Conservation (phyloP, 345 rosid genomes). For the Brassica carinata region DNA sequence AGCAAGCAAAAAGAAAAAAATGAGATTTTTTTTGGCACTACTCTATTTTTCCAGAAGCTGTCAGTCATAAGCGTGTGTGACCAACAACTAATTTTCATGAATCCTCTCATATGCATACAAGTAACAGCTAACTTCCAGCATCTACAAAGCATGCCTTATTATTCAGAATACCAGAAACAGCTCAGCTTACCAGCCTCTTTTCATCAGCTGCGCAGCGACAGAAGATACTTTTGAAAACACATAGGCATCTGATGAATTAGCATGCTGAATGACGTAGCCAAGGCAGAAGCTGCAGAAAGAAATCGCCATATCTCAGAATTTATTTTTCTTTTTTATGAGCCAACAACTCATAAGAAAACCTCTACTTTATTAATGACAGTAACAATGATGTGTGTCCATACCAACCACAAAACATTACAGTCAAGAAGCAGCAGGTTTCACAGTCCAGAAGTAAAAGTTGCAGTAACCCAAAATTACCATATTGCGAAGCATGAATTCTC, state of each 20-base stretch:
- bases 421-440: constrained; percentile 23
- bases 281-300: constrained; percentile 74
- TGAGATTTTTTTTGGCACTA: constrained; percentile 9
- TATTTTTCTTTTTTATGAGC: neutral
- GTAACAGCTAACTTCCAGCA: constrained; percentile 20
- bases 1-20: constrained; percentile 12
- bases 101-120: constrained; percentile 21
- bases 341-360: constrained; percentile 1
- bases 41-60: constrained; percentile 13
- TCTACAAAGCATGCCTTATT: constrained; percentile 6
- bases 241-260: constrained; percentile 79
- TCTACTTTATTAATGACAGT: neutral
- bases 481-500: constrained; percentile 22
- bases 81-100: neutral
- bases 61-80: constrained; percentile 22
- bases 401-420: constrained; percentile 8
- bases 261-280: constrained; percentile 77
- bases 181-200: constrained; percentile 91
- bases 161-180: constrained; percentile 12
- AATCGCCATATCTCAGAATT: constrained; percentile 9
- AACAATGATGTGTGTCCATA: neutral
- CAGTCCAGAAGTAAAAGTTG: constrained; percentile 10
- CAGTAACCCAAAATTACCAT: constrained; percentile 19
- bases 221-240: constrained; percentile 91
- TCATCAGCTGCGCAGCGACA: constrained; percentile 93